phyloP scores from a whole-genome alignment of 2,329 filamentous ascomycete species.

The Colletotrichum spinosum region DNA sequence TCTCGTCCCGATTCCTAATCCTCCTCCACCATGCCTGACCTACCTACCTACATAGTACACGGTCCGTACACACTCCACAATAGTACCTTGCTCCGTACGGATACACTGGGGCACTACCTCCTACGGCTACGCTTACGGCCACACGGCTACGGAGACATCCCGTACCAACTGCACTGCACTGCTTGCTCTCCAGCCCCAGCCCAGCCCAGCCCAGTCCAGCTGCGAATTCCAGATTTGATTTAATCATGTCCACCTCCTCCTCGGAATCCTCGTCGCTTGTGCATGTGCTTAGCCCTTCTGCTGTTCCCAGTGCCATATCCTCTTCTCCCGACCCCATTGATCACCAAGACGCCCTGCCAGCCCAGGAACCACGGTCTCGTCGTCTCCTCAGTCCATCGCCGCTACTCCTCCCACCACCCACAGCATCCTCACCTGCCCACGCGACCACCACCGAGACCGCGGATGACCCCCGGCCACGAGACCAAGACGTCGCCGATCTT shows the following conservation, averaged over 20 bases:
- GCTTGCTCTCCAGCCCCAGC: slow-evolving; percentile 31
- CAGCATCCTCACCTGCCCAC: slow-evolving; percentile 29
- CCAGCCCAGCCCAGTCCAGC: slow-evolving; percentile 18
- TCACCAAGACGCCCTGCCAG: slow-evolving; percentile 25
- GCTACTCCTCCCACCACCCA: slow-evolving; percentile 30
- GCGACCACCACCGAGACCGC: slow-evolving; percentile 26
- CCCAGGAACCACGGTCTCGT: slow-evolving; percentile 12
- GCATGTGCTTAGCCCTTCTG: slow-evolving; percentile 32
- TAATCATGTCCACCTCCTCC: slow-evolving; percentile 35
- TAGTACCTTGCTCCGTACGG: not conserved
- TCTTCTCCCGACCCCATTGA: slow-evolving; percentile 35
- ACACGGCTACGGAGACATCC: no score
- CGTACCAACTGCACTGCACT: no score
- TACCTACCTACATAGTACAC: no score
- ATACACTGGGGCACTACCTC: not conserved
- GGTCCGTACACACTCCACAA: not conserved
- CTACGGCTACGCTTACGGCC: no score
- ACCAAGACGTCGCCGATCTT: slow-evolving; percentile 12
- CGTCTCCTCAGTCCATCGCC: slow-evolving; percentile 33
- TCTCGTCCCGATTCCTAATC: slow-evolving; percentile 18
- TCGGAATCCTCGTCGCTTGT: slow-evolving; percentile 36
- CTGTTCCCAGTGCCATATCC: slow-evolving; percentile 28
- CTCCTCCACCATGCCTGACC: not conserved
- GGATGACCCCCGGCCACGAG: slow-evolving; percentile 27
- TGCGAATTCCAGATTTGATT: slow-evolving; percentile 34